These are phyloP conservation scores for Tolypocladium pustulatum DNA, from an alignment of 2,329 filamentous ascomycete species.

Conservation along the genomic window DNA sequence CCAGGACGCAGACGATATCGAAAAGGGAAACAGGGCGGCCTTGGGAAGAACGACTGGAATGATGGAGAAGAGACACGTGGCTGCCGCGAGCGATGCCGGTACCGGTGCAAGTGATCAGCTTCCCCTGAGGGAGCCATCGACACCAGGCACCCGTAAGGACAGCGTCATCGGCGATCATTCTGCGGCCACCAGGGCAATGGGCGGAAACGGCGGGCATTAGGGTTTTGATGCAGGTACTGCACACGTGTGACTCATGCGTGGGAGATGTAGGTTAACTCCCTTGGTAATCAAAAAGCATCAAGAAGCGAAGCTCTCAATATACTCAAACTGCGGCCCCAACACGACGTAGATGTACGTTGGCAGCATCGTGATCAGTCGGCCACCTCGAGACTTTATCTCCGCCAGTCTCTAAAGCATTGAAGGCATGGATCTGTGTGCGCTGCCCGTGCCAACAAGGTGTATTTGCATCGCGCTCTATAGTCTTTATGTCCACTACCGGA, in stretches of 20 bases:
- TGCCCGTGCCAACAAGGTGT: neutral
- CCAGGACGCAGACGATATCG: constrained; percentile 30
- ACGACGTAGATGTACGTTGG: neutral
- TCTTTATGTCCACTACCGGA: neutral
- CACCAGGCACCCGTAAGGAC: neutral
- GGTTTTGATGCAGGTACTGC: too few relatives aligned
- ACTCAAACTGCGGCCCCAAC: neutral
- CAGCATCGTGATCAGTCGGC: neutral
- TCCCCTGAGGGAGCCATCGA: neutral
- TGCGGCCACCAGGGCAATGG: too few relatives aligned
- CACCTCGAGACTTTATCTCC: neutral
- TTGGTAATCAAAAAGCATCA: neutral
- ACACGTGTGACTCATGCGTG: too few relatives aligned
- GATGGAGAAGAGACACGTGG: neutral
- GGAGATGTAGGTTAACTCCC: too few relatives aligned
- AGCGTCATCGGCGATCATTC: neutral
- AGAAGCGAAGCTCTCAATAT: neutral
- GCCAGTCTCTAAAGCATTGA: neutral
- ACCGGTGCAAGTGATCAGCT: neutral
- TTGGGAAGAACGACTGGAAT: neutral
- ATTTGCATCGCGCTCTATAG: neutral
- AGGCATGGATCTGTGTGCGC: too few relatives aligned
- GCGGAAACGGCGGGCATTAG: neutral
- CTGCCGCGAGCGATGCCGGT: neutral
- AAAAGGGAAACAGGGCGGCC: constrained; percentile 5